phyloP scores from a whole-genome alignment of 306 rosid genomes.

The Quercus berberidifolia region DNA sequence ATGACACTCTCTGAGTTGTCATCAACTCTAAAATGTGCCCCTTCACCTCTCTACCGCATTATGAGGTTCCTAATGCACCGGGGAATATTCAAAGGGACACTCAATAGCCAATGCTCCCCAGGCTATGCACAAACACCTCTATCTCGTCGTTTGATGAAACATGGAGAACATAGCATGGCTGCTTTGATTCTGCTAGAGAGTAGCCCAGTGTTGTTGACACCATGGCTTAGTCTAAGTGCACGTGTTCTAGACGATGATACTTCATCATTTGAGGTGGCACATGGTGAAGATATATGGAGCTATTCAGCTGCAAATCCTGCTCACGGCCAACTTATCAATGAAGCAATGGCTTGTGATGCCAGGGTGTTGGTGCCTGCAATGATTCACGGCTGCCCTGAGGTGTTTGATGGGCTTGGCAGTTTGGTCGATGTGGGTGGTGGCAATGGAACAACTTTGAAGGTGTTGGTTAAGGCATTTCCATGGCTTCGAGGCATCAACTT shows the following conservation, averaged over 20 bases:
- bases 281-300: too few relatives aligned
- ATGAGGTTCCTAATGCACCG: conserved; percentile 49
- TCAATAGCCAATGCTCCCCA: neutral
- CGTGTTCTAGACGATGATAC: too few relatives aligned
- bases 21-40: conserved; percentile 33
- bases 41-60: conserved; percentile 31
- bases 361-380: conserved; percentile 25
- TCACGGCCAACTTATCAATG: conserved; percentile 41
- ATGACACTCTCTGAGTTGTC: conserved; percentile 52
- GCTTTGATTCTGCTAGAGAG: conserved; percentile 22
- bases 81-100: conserved; percentile 38
- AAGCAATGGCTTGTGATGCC: conserved; percentile 63
- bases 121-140: conserved; percentile 32
- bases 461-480: conserved; percentile 35
- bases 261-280: too few relatives aligned
- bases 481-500: conserved; percentile 57
- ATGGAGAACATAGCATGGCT: conserved; percentile 22
- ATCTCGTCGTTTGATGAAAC: conserved; percentile 29
- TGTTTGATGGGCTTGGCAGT: conserved; percentile 34
- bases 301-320: conserved; percentile 14
- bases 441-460: conserved; percentile 40
- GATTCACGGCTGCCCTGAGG: conserved; percentile 28
- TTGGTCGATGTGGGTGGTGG: conserved; percentile 84
- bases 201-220: conserved; percentile 36
- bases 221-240: conserved; percentile 24